Percentiles rank a stretch among this genome's conserved stretches.
Evolutionary conservation across 2,329 filamentous ascomycete genomes (phyloP).

Genomic region (Fusarium ambrosium): DNA sequence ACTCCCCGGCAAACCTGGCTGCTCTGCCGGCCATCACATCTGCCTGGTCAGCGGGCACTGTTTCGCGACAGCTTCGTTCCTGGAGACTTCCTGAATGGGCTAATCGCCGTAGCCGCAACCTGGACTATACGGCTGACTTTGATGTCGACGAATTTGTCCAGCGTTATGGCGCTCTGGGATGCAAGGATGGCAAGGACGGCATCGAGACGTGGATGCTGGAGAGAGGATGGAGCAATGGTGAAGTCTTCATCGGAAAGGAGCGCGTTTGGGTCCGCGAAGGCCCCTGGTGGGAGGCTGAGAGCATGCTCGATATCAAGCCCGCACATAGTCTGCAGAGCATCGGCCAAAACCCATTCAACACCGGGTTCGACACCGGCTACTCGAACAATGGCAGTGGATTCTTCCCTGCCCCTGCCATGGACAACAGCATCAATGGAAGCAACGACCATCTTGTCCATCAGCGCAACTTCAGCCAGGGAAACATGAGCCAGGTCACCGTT

Average conservation of each 20-base stretch:
- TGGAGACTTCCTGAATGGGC: slow-evolving; percentile 98
- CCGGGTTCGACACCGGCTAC: slow-evolving; percentile 77
- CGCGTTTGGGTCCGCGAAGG: slow-evolving; percentile 95
- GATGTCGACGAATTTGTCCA: slow-evolving; percentile 92
- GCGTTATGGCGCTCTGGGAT: slow-evolving; percentile 86
- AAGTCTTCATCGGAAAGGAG: slow-evolving; percentile 90
- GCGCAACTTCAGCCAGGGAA: slow-evolving; percentile 69
- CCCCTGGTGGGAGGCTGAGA: slow-evolving; percentile 98
- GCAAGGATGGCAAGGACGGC: slow-evolving; percentile 89
- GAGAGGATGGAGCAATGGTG: slow-evolving; percentile 97
- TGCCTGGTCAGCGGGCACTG: slow-evolving; percentile 91
- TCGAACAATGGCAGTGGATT: slow-evolving; percentile 77
- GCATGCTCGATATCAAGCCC: slow-evolving; percentile 91
- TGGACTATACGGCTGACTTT: slow-evolving; percentile 98
- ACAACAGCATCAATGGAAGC: slow-evolving; percentile 74
- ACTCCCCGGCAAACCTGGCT: slow-evolving; percentile 81
- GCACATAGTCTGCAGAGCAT: slow-evolving; percentile 60
- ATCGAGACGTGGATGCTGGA: slow-evolving; percentile 96
- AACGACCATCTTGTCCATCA: slow-evolving; percentile 78
- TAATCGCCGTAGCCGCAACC: slow-evolving; percentile 88
- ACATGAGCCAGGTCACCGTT: slow-evolving; percentile 67
- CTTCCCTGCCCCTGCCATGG: slow-evolving; percentile 74
- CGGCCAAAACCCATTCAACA: slow-evolving; percentile 62
- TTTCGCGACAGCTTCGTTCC: slow-evolving; percentile 91
- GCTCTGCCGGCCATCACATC: slow-evolving; percentile 79